Evolutionary conservation across 169 alveolate species (phyloP).

Genomic region (Eimeria praecox): DNA sequence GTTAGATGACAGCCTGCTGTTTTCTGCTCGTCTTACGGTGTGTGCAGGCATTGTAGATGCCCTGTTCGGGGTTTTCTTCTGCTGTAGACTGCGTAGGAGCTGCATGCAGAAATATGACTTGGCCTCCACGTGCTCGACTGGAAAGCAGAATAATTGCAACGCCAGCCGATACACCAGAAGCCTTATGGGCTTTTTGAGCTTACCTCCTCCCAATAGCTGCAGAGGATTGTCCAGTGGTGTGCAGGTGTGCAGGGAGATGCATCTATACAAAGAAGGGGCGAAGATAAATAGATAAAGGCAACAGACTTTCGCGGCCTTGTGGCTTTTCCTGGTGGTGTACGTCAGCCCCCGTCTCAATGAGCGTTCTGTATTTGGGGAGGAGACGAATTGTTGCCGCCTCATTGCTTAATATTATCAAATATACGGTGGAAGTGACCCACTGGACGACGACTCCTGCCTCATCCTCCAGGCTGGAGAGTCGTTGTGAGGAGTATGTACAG

Average conservation of each 20-base stretch:
- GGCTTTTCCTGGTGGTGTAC: slow-evolving; percentile 12
- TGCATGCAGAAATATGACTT: slow-evolving; percentile 7
- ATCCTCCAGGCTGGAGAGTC: slow-evolving; percentile 11
- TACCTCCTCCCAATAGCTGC: slow-evolving; percentile 38
- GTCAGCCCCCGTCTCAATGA: slow-evolving; percentile 40
- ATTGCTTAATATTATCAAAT: neutral
- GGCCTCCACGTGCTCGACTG: slow-evolving; percentile 28
- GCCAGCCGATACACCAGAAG: too few species aligned
- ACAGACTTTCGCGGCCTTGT: neutral
- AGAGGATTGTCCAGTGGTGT: neutral
- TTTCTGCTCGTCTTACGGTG: neutral
- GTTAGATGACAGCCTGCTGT: neutral
- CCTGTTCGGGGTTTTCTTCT: neutral
- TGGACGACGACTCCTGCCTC: slow-evolving; percentile 3
- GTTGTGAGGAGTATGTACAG: neutral
- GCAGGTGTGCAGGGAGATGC: neutral
- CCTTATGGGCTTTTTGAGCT: neutral
- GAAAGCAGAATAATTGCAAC: neutral
- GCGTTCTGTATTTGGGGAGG: neutral
- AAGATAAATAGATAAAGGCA: neutral
- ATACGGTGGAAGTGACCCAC: neutral
- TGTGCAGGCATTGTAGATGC: slow-evolving; percentile 55
- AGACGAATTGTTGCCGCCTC: neutral
- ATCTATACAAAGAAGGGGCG: neutral
- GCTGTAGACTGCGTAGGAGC: neutral